Conservation (phyloP, 2,329 filamentous ascomycete species). For the Cadophora sp. region DNA sequence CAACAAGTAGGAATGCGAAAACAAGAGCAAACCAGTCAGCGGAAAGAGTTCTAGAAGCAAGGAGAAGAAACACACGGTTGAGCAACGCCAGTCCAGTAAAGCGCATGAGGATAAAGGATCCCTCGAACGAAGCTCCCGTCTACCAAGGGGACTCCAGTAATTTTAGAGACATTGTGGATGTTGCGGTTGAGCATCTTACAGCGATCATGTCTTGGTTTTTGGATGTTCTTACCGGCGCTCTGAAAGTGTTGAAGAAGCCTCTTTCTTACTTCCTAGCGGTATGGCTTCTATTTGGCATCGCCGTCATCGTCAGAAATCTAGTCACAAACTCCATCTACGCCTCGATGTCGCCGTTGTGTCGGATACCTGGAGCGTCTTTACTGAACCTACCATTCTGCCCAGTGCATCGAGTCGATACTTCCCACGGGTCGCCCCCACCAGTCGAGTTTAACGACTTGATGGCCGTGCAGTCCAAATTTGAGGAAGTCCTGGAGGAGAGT, state of each 20-base stretch:
- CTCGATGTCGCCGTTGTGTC: slow-evolving; percentile 73
- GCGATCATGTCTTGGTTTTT: slow-evolving; percentile 53
- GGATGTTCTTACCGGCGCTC: slow-evolving; percentile 63
- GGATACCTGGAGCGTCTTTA: slow-evolving; percentile 68
- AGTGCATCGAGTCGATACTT: slow-evolving; percentile 34
- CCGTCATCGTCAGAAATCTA: slow-evolving; percentile 67
- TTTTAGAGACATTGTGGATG: slow-evolving; percentile 34
- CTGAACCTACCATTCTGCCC: slow-evolving; percentile 70
- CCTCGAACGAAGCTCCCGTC: background rate
- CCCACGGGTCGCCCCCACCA: slow-evolving; percentile 37
- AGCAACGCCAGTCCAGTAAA: slow-evolving; percentile 37
- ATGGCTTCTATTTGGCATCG: slow-evolving; percentile 64
- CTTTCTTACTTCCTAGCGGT: slow-evolving; percentile 66
- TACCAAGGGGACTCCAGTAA: slow-evolving; percentile 6
- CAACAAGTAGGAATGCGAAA: slow-evolving; percentile 31
- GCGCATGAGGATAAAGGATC: slow-evolving; percentile 23
- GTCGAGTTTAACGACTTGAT: slow-evolving; percentile 77
- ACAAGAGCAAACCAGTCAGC: slow-evolving; percentile 24
- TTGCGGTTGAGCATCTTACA: slow-evolving; percentile 31
- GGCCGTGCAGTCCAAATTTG: slow-evolving; percentile 76
- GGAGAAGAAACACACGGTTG: slow-evolving; percentile 30
- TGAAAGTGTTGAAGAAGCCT: slow-evolving; percentile 68
- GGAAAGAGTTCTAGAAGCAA: slow-evolving; percentile 29
- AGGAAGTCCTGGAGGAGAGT: slow-evolving; percentile 74
- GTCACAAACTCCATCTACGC: slow-evolving; percentile 64